Conservation (phyloP, 768 basidiomycete genomes). For the Lepiota brunneoincarnata region DNA sequence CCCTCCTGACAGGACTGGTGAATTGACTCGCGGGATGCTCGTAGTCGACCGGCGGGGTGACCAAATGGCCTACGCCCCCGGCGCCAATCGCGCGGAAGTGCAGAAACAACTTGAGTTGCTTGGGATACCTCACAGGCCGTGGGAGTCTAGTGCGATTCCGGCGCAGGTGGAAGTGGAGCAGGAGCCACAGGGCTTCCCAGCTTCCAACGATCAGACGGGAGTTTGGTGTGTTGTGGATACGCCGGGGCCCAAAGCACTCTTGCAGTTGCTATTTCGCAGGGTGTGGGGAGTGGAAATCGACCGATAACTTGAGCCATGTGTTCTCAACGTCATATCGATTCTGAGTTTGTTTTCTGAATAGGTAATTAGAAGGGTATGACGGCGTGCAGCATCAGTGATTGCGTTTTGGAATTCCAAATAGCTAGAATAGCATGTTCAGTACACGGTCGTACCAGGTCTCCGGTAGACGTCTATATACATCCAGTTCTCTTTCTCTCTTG, state of each 20-base stretch:
- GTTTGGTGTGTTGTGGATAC: slow-evolving; percentile 54
- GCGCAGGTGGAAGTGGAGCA: slow-evolving; percentile 51
- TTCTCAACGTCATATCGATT: background rate
- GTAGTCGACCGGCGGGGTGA: slow-evolving; percentile 78
- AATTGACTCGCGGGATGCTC: slow-evolving; percentile 84
- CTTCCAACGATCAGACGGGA: slow-evolving; percentile 22
- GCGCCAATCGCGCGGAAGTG: slow-evolving; percentile 60
- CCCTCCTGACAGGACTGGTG: slow-evolving; percentile 51
- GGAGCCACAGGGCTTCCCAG: slow-evolving; percentile 1
- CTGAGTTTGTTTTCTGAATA: background rate
- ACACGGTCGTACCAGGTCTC: slow-evolving; percentile 18
- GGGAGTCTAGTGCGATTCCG: slow-evolving; percentile 53
- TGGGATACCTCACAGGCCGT: slow-evolving; percentile 27
- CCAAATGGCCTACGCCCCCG: slow-evolving; percentile 59
- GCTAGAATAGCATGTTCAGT: slow-evolving; percentile 22
- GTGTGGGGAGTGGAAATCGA: slow-evolving; percentile 13
- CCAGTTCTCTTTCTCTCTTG: slow-evolving; percentile 11
- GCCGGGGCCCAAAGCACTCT: slow-evolving; percentile 55
- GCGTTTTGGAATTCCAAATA: background rate
- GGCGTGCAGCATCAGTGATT: background rate
- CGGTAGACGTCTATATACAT: slow-evolving; percentile 1
- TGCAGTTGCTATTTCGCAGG: slow-evolving; percentile 12
- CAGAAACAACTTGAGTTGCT: slow-evolving; percentile 49
- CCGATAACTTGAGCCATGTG: background rate
- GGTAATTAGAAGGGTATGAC: background rate